Evolutionary conservation across 2,329 filamentous ascomycete genomes (phyloP), one percentile per base, ranked within the genome.

Genomic region (Xylaria hypoxylon): DNA sequence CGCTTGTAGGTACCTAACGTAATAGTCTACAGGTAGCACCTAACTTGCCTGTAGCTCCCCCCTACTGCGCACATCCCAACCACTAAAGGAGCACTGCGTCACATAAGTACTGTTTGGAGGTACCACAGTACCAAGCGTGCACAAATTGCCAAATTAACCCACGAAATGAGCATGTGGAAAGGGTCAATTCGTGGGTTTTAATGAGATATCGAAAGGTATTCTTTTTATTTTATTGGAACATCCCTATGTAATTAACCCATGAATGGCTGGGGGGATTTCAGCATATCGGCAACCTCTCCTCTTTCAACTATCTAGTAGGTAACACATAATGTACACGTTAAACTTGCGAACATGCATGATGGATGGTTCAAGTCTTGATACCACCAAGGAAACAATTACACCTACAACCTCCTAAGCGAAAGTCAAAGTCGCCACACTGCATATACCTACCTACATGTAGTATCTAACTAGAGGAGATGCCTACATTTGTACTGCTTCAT

Each of bases 61-160:
- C 28, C 50, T 59, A 55, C 45, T n/a, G 56, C 45, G 24, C 33
- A 42, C 44, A 52, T 38, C 33, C 53, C 48, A 31, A 48, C 40
- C 65, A 45, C 62, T 62, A 65, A 57, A 51, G 42, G 48, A 60
- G 58, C 52, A 60, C 64, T 53, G 56, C 59, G 40, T 63, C 64
- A 61, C 57, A 42, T 48, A 44, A 17, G 2, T 44, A 33, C 51
- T 5, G 19, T 26, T 42, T 28, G 7, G 22, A 60, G 6, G 28
- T 67, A 62, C 64, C 53, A 35, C 24, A 26, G 48, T 42, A 59
- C 53, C 19, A 35, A 44, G 35, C 33, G 26, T 35, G 38, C 52
- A 62, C 58, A 62, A 65, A 57, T 57, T 65, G 57, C 63, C n/a
- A 45, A 45, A 35, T 28, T 26, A 38, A 48, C 22, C 26, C 40